A percentile compares a stretch with the other conserved stretches of the same genome.
These are phyloP conservation scores for Alternaria sp. DNA, from an alignment of 2,329 filamentous ascomycete genomes.

Conservation along the genomic window DNA sequence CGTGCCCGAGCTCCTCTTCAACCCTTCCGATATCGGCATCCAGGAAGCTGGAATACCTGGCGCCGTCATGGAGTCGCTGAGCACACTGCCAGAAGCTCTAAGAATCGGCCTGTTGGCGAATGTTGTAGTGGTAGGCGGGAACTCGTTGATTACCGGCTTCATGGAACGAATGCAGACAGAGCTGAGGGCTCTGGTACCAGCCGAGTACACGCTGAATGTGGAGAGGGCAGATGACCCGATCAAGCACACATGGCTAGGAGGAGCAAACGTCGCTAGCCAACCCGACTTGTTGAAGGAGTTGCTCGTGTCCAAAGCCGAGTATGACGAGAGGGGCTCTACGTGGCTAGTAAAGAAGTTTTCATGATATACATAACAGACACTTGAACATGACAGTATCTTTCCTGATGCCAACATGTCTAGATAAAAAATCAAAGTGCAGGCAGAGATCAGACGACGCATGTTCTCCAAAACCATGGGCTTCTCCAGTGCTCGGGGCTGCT, in stretches of 20 bases:
- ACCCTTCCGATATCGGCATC: conserved; percentile 83
- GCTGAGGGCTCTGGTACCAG: conserved; percentile 62
- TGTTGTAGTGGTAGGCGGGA: conserved; percentile 87
- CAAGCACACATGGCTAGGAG: conserved; percentile 83
- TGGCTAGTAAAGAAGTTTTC: conserved; percentile 79
- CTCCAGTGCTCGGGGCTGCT: conserved; percentile 17
- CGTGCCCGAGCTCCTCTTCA: conserved; percentile 89
- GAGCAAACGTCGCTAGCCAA: conserved; percentile 76
- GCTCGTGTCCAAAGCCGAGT: conserved; percentile 85
- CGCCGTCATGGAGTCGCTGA: conserved; percentile 79
- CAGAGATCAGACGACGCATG: neutral
- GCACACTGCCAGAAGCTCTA: conserved; percentile 76
- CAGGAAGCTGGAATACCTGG: conserved; percentile 82
- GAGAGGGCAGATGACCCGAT: conserved; percentile 75
- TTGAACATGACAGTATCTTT: neutral
- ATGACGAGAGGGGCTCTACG: conserved; percentile 78
- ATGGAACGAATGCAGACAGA: conserved; percentile 77
- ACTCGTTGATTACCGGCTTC: conserved; percentile 79
- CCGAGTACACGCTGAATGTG: conserved; percentile 40
- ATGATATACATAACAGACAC: conserved; percentile 5
- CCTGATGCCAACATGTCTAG: neutral
- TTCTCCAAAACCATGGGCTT: neutral
- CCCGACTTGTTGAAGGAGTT: conserved; percentile 68
- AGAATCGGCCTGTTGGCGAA: conserved; percentile 87
- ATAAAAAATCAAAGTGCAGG: neutral